Evolutionary conservation across 352 stramenopile genomes (phyloP), one percentile per base, ranked within the genome.

Genomic region (Achlya hypogyna): DNA sequence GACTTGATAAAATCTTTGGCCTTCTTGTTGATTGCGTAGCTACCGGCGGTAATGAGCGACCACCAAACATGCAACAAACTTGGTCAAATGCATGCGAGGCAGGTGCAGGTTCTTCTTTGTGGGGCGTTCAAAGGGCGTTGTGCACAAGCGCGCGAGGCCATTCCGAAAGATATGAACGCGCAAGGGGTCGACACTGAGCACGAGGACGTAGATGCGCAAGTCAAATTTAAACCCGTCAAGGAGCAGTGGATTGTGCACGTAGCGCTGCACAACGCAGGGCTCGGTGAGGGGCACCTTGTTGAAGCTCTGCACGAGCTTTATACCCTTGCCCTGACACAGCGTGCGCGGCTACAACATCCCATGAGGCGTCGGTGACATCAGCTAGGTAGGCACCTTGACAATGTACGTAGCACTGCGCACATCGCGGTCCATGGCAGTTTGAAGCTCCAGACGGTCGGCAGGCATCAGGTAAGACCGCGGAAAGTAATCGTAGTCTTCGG

Each of bases 191-290:
- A 84, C 74, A 25, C 73, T 78, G 51, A 68, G 71, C n/a, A 83
- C 74, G 16, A 82, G 69, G 27, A 82, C 82, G 73, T 97, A 97
- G 28, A 97, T 83, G 29, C 93, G 73, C 27, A 98, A 71, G 68
- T 98, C 93, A 67, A 98, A 98, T 74, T 98, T 98, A 71, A 89
- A 93, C 51, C 86, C 89, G 51, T 96, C 87, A 58, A 98, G 88
- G 6, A 98, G 75, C 32, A 97, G 77, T 38, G 93, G 93, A 65
- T 95, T 92, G 34, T 85, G 74, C 63, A 98, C 95, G 77, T 98
- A 98, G 27, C 69, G 67, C 59, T 81, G 75, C 4, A 81, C 75
- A 14, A 81, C 75, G n/a, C 75, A 81, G 1, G 71, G 69, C 23
- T 78, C 75, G 12, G 67, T 76, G 8, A 62, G 16, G 5, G 70